Evolutionary conservation across 805 yeast species (phyloP).

Genomic region (Nematodospora valgi): DNA sequence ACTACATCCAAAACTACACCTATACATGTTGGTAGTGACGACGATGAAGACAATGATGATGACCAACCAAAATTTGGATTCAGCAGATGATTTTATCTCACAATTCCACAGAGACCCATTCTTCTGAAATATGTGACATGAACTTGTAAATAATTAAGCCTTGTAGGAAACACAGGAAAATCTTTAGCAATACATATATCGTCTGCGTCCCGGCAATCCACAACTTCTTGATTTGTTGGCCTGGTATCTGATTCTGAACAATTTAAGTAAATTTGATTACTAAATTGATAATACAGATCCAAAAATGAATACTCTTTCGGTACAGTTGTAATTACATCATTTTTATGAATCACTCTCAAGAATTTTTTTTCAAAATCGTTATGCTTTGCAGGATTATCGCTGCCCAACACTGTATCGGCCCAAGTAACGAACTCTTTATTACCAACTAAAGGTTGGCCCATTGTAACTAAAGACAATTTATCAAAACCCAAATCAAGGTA

Average conservation of each 20-base stretch:
- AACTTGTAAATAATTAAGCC: constrained; percentile 22
- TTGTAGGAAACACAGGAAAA: constrained; percentile 11
- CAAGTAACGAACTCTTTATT: constrained; percentile 34
- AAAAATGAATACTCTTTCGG: constrained; percentile 20
- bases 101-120: constrained; percentile 31
- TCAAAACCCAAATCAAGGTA: constrained; percentile 32
- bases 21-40: constrained; percentile 2
- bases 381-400: constrained; percentile 18
- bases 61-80: constrained; percentile 34
- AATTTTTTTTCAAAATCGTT: constrained; percentile 19
- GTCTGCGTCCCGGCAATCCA: constrained; percentile 30
- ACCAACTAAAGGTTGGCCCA: constrained; percentile 46
- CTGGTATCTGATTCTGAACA: constrained; percentile 21
- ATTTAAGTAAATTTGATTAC: constrained; percentile 37
- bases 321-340: constrained; percentile 24
- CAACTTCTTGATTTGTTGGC: constrained; percentile 26
- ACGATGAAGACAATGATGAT: constrained; percentile 25
- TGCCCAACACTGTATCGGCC: constrained; percentile 33
- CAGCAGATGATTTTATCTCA: constrained; percentile 12
- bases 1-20: not conserved
- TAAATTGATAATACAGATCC: constrained; percentile 28
- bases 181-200: constrained; percentile 29
- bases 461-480: constrained; percentile 30
- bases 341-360: constrained; percentile 23
- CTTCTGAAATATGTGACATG: constrained; percentile 38